Evolutionary conservation across 257 asterid genomes (phyloP), one percentile per base, ranked within the genome.

Genomic region (Buddleja alternifolia): DNA sequence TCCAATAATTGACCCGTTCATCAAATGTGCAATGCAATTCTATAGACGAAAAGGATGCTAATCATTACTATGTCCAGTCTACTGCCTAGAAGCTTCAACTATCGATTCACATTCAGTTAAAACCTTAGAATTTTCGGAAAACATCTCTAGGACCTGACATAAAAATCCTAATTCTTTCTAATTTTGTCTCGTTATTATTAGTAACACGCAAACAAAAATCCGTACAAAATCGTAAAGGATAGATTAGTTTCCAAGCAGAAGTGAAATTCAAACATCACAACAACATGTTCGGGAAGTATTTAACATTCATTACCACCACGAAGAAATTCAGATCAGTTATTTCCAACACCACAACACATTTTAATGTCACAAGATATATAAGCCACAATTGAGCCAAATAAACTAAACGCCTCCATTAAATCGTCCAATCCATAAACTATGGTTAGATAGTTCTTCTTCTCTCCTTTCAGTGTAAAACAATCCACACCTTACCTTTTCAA

Each of bases 51-150:
- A 57, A 29, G 15, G 16, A 32, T 42, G 46, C 16, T 59, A 59
- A 67, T 50, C 60, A 52, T n/a, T 56, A 34, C 15, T 4, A 23
- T 2, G 42, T 52, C 40, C 15, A 41, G 17, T 34, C 36, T 44
- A 37, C 15, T 47, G 17, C 21, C 36, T 44, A 37, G 36, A 46
- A 66, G 23, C 59, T 57, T 62, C 51, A 56, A 34, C 20, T 19
- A 50, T 46, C 19, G 54, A 55, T 50, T 71, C 60, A 41, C 32
- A 12, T 25, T 70, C 61, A 41, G 63, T 44, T 34, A 66, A 58
- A 60, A 68, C 55, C 70, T 57, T 21, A 46, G 39, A 40, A 32
- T 10, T 54, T 54, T 44, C 44, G 16, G 14, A 1, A 0, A 57
- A 60, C 14, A 59, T 70, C 70, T 34, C 36, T 23, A 10, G 16